Conservation (phyloP, 1,284 basidiomycete genomes). For the Ceratobasidium sp. region DNA sequence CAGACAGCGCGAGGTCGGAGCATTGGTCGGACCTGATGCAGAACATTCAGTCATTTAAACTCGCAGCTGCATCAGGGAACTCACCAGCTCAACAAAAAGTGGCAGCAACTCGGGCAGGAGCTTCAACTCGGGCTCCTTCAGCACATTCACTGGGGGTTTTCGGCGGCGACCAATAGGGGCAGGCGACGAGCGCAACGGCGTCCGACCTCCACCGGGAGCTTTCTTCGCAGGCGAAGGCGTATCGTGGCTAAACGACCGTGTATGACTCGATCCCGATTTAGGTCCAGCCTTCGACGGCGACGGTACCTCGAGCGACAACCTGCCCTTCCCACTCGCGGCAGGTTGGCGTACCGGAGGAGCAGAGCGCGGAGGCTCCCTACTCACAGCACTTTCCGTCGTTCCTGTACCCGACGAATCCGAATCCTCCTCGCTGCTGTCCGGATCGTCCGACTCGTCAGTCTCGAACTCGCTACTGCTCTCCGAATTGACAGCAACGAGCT, state of each 20-base stretch:
- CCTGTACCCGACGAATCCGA: slow-evolving; percentile 51
- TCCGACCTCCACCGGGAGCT: slow-evolving; percentile 17
- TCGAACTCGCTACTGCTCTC: slow-evolving; percentile 67
- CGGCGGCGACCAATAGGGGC: slow-evolving; percentile 34
- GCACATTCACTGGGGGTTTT: slow-evolving; percentile 61
- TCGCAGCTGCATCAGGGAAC: slow-evolving; percentile 51
- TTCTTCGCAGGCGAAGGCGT: slow-evolving; percentile 22
- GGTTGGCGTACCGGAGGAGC: slow-evolving; percentile 58
- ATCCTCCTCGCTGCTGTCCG: slow-evolving; percentile 53
- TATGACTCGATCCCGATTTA: slow-evolving; percentile 33
- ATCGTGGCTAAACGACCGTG: slow-evolving; percentile 44
- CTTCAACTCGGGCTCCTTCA: slow-evolving; percentile 82
- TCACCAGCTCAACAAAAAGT: slow-evolving; percentile 90
- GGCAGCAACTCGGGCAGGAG: slow-evolving; percentile 84
- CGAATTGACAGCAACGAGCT: slow-evolving; percentile 76
- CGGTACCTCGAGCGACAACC: slow-evolving; percentile 36
- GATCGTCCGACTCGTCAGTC: slow-evolving; percentile 58
- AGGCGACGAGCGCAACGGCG: slow-evolving; percentile 32
- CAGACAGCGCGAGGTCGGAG: slow-evolving; percentile 44
- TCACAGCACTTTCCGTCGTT: slow-evolving; percentile 50
- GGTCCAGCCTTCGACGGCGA: slow-evolving; percentile 38
- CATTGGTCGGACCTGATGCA: slow-evolving; percentile 46
- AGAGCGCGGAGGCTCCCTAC: slow-evolving; percentile 52
- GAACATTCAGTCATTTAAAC: not conserved
- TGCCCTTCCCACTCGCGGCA: slow-evolving; percentile 57